Evolutionary conservation across 139 green algal species (phyloP).

Genomic region (Dunaliella primolecta): DNA sequence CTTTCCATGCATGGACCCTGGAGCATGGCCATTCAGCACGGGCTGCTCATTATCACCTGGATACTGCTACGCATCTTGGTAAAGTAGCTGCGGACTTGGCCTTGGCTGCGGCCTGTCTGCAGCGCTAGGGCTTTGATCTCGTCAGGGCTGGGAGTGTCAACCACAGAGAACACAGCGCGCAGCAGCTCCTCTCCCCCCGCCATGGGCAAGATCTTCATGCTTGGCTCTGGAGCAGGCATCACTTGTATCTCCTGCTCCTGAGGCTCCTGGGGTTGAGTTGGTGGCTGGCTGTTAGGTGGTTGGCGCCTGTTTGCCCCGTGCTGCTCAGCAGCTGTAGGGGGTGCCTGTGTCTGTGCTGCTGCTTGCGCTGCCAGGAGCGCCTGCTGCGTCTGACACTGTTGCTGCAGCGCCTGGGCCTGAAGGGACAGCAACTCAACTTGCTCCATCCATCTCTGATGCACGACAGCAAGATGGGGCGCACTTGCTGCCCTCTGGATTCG

Average conservation of each 20-base stretch:
- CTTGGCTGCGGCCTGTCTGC: not conserved
- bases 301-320: not conserved
- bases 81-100: not conserved
- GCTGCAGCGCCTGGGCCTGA: slow-evolving; percentile 26
- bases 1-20: too few species aligned
- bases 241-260: not conserved
- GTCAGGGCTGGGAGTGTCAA: not conserved
- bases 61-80: slow-evolving; percentile 1
- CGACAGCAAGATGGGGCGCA: too few species aligned
- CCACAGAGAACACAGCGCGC: not conserved
- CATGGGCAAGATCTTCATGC: not conserved
- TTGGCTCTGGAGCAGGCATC: not conserved
- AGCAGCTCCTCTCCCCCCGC: slow-evolving; percentile 14
- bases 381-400: slow-evolving; percentile 26
- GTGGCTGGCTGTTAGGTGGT: not conserved
- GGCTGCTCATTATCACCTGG: too few species aligned
- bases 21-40: too few species aligned
- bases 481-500: too few species aligned
- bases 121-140: not conserved
- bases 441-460: slow-evolving; percentile 23
- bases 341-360: not conserved
- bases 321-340: not conserved
- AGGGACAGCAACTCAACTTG: not conserved
- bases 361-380: not conserved
- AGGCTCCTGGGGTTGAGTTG: too few species aligned